Evolutionary conservation across 2,329 filamentous ascomycete species (phyloP).

Genomic region (Aspergillus chevalieri): DNA sequence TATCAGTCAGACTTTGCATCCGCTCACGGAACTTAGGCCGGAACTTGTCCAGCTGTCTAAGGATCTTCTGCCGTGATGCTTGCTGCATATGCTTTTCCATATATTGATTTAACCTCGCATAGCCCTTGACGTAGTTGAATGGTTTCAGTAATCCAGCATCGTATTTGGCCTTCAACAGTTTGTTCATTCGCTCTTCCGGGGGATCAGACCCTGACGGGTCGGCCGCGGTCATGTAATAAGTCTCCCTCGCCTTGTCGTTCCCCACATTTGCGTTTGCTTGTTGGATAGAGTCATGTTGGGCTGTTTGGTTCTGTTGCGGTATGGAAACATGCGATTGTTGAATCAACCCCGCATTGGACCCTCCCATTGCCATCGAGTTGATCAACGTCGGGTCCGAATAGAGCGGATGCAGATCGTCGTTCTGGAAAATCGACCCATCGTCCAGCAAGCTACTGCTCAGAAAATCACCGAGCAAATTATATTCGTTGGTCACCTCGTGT

Average conservation of each 20-base stretch:
- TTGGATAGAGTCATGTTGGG: conserved; percentile 50
- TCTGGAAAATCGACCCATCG: conserved; percentile 64
- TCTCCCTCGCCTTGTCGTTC: conserved; percentile 65
- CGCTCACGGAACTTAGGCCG: conserved; percentile 93
- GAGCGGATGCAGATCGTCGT: conserved; percentile 58
- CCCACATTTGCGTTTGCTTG: conserved; percentile 57
- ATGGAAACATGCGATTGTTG: conserved; percentile 31
- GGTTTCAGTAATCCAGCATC: conserved; percentile 90
- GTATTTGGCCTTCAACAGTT: conserved; percentile 89
- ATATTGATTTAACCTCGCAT: conserved; percentile 80
- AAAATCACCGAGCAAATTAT: conserved; percentile 94
- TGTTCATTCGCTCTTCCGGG: conserved; percentile 91
- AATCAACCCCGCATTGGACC: conserved; percentile 25
- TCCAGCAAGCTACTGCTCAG: conserved; percentile 86
- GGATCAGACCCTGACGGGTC: conserved; percentile 82
- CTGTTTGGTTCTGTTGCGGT: conserved; percentile 23
- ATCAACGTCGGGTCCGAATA: conserved; percentile 55
- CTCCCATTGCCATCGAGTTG: conserved; percentile 37
- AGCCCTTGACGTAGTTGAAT: conserved; percentile 98
- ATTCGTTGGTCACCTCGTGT: conserved; percentile 94
- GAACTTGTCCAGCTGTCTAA: conserved; percentile 86
- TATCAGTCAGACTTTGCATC: conserved; percentile 84
- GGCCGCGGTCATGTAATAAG: conserved; percentile 92
- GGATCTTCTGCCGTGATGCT: conserved; percentile 79
- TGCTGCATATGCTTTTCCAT: conserved; percentile 84